These are phyloP conservation scores for Favolaschia claudopus DNA, from an alignment of 768 basidiomycete genomes.

Conservation along the genomic window DNA sequence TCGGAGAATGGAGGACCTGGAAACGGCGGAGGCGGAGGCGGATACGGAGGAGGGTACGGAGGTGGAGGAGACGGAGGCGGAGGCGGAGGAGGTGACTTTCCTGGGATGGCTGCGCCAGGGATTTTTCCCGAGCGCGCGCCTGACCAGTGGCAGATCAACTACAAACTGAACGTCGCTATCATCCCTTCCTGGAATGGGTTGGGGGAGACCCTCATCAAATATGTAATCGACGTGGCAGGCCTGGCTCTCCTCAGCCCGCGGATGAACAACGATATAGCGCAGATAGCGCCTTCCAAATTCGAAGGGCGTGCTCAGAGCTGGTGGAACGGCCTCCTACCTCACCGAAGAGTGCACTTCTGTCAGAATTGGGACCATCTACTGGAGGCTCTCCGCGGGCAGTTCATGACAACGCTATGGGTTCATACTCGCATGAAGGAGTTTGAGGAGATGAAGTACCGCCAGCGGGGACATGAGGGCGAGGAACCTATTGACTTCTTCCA, in stretches of 20 bases:
- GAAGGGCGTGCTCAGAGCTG: background rate
- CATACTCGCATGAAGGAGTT: background rate
- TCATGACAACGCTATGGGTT: background rate
- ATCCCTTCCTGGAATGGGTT: background rate
- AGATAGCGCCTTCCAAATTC: slow-evolving; percentile 2
- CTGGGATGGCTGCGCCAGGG: too few relatives aligned
- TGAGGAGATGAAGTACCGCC: background rate
- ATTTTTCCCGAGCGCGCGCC: background rate
- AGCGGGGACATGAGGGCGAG: background rate
- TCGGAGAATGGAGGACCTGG: background rate
- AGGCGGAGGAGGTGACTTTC: background rate
- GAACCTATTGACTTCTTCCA: slow-evolving; percentile 4
- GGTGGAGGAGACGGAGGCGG: background rate
- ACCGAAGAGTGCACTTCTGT: background rate
- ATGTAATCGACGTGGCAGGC: background rate
- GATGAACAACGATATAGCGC: background rate
- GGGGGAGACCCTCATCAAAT: background rate
- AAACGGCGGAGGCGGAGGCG: background rate
- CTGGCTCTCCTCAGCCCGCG: background rate
- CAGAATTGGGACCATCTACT: background rate
- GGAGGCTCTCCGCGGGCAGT: background rate
- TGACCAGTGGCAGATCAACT: slow-evolving; percentile 3
- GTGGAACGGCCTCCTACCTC: slow-evolving; percentile 4
- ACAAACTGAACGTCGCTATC: background rate
- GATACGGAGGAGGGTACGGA: background rate